Conservation (phyloP, 2,329 filamentous ascomycete genomes). For the Alternaria dauci region DNA sequence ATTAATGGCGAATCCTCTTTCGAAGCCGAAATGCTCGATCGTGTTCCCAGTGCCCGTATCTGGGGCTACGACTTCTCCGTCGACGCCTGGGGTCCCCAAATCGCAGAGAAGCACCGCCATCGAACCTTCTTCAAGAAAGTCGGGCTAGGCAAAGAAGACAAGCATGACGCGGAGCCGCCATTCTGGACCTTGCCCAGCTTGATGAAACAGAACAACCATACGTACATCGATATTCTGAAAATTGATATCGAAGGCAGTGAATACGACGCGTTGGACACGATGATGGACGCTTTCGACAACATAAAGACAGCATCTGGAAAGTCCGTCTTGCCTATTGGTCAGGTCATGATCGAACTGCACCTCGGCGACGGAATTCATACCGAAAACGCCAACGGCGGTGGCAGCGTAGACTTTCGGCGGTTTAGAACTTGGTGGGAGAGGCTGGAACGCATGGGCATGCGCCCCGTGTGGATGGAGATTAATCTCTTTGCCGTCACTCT, state of each 20-base stretch:
- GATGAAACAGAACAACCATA: conserved; percentile 46
- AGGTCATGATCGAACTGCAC: conserved; percentile 48
- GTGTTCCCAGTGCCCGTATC: conserved; percentile 41
- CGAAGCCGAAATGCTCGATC: conserved; percentile 47
- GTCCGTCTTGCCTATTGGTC: conserved; percentile 41
- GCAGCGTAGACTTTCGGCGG: conserved; percentile 35
- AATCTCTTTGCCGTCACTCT: conserved; percentile 45
- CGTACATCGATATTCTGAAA: conserved; percentile 47
- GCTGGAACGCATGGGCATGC: conserved; percentile 46
- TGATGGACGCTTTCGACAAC: conserved; percentile 42
- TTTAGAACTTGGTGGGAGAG: conserved; percentile 47
- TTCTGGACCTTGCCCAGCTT: conserved; percentile 42
- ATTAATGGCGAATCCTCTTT: conserved; percentile 48
- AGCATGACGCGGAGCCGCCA: conserved; percentile 28
- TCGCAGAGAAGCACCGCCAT: conserved; percentile 26
- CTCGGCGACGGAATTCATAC: conserved; percentile 32
- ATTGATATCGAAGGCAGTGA: conserved; percentile 47
- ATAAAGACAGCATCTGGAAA: conserved; percentile 27
- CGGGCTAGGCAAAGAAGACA: conserved; percentile 39
- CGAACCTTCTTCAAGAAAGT: conserved; percentile 44
- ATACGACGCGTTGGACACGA: conserved; percentile 40
- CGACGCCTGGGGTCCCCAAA: conserved; percentile 42
- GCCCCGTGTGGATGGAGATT: conserved; percentile 46
- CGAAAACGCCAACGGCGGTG: conserved; percentile 14
- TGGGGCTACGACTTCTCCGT: conserved; percentile 48